Evolutionary conservation across 345 rosid genomes (phyloP), one percentile per base, ranked within the genome.

Genomic region (Aegle marmelos): DNA sequence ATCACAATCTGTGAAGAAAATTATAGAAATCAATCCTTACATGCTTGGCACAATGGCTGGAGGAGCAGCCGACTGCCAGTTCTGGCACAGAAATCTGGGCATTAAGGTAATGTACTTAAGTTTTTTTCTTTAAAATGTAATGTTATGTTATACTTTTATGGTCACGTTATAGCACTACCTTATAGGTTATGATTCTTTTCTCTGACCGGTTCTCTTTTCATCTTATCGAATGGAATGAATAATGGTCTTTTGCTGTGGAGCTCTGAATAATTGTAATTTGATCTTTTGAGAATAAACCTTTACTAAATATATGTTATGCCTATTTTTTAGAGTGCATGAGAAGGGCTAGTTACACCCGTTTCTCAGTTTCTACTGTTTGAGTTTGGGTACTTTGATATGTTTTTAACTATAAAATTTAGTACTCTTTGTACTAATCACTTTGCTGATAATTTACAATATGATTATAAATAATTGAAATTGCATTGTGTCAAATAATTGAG

Each of bases 1-100:
- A 59, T 92, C 98, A 19, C 97, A 91, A 54, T 91, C 97, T 0
- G 98, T 92, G 85, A 94, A 94, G 85, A 94, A 94, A 79, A 94
- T 94, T 86, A 94, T 94, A 80, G 98, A 94, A 84, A 94, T 94
- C 75, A 94, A 94, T 76, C 98, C 98, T 24, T 88, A 94, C 70
- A 91, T 94, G 98, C 94, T 91, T 62, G 98, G 98, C 25, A 94
- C 96, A 27, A 94, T 94, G 97, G 98, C 97, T 82, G 98, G 98
- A 80, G 98, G 98, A 76, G 98, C 96, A 85, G 98, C 98, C 78
- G 97, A 94, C 72, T 94, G 98, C 82, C 97, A 92, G 81, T 92
- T 94, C 82, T 94, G 98, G 98, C 98, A 94, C 83, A 90, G 97
- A 74, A 94, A 94, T 86, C 87, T 94, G 6, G 98, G 97, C 53